Percentiles rank a stretch among this genome's conserved stretches.
These are phyloP conservation scores for Metschnikowia matae DNA, from an alignment of 805 yeast genomes.

Conservation along the genomic window DNA sequence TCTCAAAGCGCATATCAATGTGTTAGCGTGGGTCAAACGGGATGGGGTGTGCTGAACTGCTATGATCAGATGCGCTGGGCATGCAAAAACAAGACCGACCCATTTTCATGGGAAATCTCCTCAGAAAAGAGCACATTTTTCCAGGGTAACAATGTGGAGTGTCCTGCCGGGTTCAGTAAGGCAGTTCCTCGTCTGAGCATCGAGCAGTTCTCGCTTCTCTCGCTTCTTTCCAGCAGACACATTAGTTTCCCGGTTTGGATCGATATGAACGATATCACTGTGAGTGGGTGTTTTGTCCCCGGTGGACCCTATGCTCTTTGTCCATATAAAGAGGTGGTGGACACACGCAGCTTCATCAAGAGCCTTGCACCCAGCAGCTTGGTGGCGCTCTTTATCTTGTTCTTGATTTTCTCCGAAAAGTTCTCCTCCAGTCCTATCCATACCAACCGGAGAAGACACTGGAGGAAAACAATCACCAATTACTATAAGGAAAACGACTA, in stretches of 20 bases:
- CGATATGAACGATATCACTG: slow-evolving; percentile 73
- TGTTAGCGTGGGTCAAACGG: slow-evolving; percentile 36
- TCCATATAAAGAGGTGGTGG: slow-evolving; percentile 62
- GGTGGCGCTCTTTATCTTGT: slow-evolving; percentile 50
- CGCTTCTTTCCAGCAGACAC: slow-evolving; percentile 25
- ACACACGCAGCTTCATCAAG: slow-evolving; percentile 52
- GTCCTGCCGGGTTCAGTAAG: slow-evolving; percentile 32
- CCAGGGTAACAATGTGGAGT: slow-evolving; percentile 29
- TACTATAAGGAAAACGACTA: slow-evolving; percentile 59
- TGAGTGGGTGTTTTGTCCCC: slow-evolving; percentile 74
- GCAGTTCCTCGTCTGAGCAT: slow-evolving; percentile 35
- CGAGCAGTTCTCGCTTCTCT: slow-evolving; percentile 29
- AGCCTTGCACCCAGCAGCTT: slow-evolving; percentile 66
- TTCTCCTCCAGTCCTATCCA: slow-evolving; percentile 62
- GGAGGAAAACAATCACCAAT: slow-evolving; percentile 56
- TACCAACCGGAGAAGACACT: slow-evolving; percentile 57
- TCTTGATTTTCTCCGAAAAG: slow-evolving; percentile 52
- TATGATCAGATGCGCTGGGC: slow-evolving; percentile 47
- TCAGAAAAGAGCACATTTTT: slow-evolving; percentile 38
- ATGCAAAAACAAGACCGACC: slow-evolving; percentile 45
- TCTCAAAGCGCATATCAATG: slow-evolving; percentile 36
- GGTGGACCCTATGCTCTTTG: slow-evolving; percentile 79
- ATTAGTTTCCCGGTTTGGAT: slow-evolving; percentile 58
- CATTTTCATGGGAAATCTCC: slow-evolving; percentile 42
- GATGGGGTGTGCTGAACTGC: slow-evolving; percentile 71